phyloP scores from a whole-genome alignment of 2,329 filamentous ascomycete genomes.

The Botrytis paeoniae region DNA sequence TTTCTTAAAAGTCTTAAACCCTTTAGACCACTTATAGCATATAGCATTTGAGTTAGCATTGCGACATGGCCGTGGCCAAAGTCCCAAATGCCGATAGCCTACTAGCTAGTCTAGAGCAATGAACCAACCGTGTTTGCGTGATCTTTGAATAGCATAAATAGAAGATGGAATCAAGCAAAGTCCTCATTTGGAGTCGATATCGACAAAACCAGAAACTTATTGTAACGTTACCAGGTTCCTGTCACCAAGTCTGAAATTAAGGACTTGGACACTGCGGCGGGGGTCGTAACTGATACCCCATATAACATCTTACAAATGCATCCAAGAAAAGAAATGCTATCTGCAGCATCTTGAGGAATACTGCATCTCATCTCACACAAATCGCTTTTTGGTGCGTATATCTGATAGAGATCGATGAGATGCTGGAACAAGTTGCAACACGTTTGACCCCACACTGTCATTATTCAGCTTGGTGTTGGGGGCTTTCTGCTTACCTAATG shows the following conservation, averaged over 20 bases:
- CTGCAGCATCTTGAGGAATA: neutral
- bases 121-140: neutral
- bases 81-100: neutral
- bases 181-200: neutral
- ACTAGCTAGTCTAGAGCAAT: neutral
- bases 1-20: neutral
- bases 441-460: neutral
- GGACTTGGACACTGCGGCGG: neutral
- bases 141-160: neutral
- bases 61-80: neutral
- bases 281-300: neutral
- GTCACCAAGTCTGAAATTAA: conserved; percentile 3
- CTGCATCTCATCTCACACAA: neutral
- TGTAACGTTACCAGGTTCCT: conserved; percentile 17
- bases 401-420: neutral
- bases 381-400: neutral
- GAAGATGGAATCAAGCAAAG: neutral
- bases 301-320: neutral
- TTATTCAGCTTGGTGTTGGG: neutral
- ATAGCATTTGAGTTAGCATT: neutral
- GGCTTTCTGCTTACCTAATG: conserved; percentile 1
- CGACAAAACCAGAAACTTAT: neutral
- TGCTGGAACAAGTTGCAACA: neutral
- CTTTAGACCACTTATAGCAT: neutral
- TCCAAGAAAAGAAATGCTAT: neutral